These are phyloP conservation scores for Chytriomyces sp. DNA, from an alignment of 192 early-diverging fungal genomes.

Conservation along the genomic window DNA sequence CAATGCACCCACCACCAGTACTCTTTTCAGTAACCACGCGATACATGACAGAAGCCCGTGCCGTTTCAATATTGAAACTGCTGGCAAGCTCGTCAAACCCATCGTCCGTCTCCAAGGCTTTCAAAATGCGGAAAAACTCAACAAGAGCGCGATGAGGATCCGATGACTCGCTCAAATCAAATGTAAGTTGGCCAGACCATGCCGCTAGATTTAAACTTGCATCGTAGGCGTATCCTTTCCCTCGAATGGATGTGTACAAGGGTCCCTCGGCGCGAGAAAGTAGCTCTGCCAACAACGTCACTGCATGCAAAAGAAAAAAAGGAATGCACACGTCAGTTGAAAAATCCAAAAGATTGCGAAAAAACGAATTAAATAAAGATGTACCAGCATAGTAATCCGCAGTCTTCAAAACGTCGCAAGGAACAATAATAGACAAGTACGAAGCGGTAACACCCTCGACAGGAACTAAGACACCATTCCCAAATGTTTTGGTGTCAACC, in stretches of 20 bases:
- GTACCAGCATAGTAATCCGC: conserved; percentile 56
- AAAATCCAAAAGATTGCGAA: neutral
- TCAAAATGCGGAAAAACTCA: conserved; percentile 54
- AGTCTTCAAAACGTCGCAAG: conserved; percentile 57
- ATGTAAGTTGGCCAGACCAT: conserved; percentile 63
- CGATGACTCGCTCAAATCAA: conserved; percentile 53
- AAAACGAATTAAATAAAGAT: neutral
- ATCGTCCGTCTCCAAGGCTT: conserved; percentile 44
- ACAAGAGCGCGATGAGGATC: conserved; percentile 52
- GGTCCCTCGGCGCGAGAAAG: conserved; percentile 77
- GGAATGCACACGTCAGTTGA: neutral
- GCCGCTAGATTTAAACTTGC: conserved; percentile 57
- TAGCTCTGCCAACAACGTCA: conserved; percentile 69
- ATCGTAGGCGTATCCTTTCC: conserved; percentile 75
- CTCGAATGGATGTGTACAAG: conserved; percentile 75
- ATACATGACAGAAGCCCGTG: conserved; percentile 53
- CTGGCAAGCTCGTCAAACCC: conserved; percentile 53
- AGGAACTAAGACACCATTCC: conserved; percentile 49
- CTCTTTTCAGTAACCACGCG: conserved; percentile 36
- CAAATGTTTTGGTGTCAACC: conserved; percentile 40
- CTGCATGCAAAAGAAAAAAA: conserved; percentile 18
- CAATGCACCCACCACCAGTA: conserved; percentile 50
- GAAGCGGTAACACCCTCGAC: conserved; percentile 53
- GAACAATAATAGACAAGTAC: conserved; percentile 56
- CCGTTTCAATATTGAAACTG: conserved; percentile 59